Conservation (phyloP, 306 rosid genomes). For the Cucumis cinereus region DNA sequence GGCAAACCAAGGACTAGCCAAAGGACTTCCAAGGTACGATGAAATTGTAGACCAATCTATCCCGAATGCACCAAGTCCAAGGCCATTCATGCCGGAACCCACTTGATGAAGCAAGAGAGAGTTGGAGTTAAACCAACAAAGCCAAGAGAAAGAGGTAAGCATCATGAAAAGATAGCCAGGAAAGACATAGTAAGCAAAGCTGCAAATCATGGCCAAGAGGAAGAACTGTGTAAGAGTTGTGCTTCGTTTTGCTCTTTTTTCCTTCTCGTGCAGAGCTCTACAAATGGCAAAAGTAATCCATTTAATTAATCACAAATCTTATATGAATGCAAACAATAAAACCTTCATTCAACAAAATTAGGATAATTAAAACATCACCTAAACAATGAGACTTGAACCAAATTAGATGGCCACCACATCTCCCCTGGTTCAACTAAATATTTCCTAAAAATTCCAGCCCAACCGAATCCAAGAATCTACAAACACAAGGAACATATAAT, state of each 20-base stretch:
- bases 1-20: constrained; percentile 79
- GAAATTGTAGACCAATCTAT: constrained; percentile 66
- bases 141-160: constrained; percentile 59
- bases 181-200: constrained; percentile 46
- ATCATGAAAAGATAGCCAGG: constrained; percentile 49
- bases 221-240: constrained; percentile 50
- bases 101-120: constrained; percentile 53
- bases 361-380: constrained; percentile 19
- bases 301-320: background rate
- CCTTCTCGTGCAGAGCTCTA: constrained; percentile 77
- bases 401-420: constrained; percentile 85
- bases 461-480: constrained; percentile 57
- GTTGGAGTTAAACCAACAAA: constrained; percentile 56
- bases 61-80: constrained; percentile 58
- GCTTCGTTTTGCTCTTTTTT: constrained; percentile 35
- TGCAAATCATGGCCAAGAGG: constrained; percentile 32
- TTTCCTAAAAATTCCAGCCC: constrained; percentile 67
- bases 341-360: background rate
- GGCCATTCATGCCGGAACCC: constrained; percentile 68
- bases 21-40: constrained; percentile 58
- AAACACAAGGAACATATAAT: background rate
- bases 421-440: constrained; percentile 64
- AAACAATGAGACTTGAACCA: constrained; percentile 70
- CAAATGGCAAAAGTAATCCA: background rate
- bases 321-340: background rate